Base-by-base conservation (phyloP, 768 basidiomycete species). In the Butyriboletus loyo region DNA sequence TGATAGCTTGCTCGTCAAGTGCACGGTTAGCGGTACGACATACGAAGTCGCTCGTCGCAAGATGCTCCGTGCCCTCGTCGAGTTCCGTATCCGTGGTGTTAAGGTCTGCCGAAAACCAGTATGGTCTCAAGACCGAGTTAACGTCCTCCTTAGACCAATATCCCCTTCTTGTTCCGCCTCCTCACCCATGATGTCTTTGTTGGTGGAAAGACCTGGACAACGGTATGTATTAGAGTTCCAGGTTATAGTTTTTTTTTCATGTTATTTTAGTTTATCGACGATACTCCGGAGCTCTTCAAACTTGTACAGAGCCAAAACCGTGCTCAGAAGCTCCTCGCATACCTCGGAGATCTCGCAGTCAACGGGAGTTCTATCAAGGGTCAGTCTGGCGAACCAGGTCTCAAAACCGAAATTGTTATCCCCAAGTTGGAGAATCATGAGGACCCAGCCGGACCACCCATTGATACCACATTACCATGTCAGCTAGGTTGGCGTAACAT, bases 281-380 rank as follows among this genome's bases (percentile, higher is more conserved):
- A 99, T 72, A 98, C 96, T 1, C 95, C 93, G n/a, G 94, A 98
- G 66, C 84, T 99, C 57, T 99, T 98, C 86, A 97, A 95, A 73
- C 84, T 99, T 50, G 95, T 99, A 7, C 89, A 92, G 64, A 93
- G 88, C 61, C 95, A 95, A 73, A 99, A 99, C 74, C 90, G 97
- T 73, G 97, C 97, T 4, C 95, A 98, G 73, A 98, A 98, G 71
- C 75, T 99, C 49, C 80, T 99, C 41, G 88, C 93, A 7, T 99
- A 98, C 73, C 87, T 99, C 32, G 97, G 97, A 56, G 97, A 99
- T 69, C 81, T 99, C 38, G 91, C 92, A 46, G 97, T 99, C 75
- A 99, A 99, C 65, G 97, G 97, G 48, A 95, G 91, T 66, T 89
- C 90, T 49, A 98, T 98, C 82, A 95, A 92, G 72, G 97, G 97